Evolutionary conservation across 345 rosid genomes (phyloP).

Genomic region (Durio zibethinus): DNA sequence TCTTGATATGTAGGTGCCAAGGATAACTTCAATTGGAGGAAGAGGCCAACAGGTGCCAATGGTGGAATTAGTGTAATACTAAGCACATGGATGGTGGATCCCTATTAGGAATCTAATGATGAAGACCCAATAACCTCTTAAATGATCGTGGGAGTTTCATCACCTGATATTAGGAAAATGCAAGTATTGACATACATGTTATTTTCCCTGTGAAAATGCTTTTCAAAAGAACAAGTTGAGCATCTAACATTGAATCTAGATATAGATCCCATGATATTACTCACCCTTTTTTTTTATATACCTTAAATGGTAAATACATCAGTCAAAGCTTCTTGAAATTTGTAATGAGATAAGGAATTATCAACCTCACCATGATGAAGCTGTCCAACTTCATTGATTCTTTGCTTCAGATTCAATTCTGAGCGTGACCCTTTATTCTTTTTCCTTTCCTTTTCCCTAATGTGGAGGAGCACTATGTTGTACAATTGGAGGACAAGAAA

Average conservation of each 20-base stretch:
- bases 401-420: slow-evolving; percentile 6
- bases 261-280: background rate
- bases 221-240: background rate
- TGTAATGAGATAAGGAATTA: slow-evolving; percentile 12
- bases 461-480: slow-evolving; percentile 8
- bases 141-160: background rate
- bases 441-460: background rate
- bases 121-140: background rate
- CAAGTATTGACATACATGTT: background rate
- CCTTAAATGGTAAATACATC: background rate
- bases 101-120: no score
- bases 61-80: background rate
- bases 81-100: background rate
- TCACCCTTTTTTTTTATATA: background rate
- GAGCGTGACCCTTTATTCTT: background rate
- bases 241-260: background rate
- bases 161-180: background rate
- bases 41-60: no score
- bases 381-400: slow-evolving; percentile 9
- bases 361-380: background rate
- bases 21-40: no score
- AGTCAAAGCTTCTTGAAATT: slow-evolving; percentile 10
- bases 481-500: slow-evolving; percentile 18
- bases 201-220: background rate
- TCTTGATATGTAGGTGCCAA: background rate